These are phyloP conservation scores for Kwoniella botswanensis DNA, from an alignment of 768 basidiomycete species.

Conservation along the genomic window DNA sequence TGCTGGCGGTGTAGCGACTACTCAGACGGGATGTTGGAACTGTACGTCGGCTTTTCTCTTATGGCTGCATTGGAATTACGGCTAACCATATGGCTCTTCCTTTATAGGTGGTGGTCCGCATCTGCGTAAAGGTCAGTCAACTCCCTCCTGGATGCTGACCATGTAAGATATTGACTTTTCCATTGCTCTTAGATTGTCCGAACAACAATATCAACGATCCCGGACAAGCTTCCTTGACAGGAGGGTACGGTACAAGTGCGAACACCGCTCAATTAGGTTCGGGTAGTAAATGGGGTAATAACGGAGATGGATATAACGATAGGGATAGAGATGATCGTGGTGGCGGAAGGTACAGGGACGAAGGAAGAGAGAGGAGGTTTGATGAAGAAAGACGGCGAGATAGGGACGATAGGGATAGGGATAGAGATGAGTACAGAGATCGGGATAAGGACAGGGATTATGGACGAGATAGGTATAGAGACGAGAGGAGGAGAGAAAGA, in stretches of 20 bases:
- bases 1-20: conserved; percentile 41
- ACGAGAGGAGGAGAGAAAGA: not conserved
- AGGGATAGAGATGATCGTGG: conserved; percentile 16
- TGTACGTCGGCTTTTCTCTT: conserved; percentile 60
- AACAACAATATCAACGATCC: conserved; percentile 52
- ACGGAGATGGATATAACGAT: conserved; percentile 11
- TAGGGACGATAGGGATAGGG: conserved; percentile 1
- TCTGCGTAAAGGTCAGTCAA: conserved; percentile 75
- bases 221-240: not conserved
- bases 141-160: no score
- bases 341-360: conserved; percentile 14
- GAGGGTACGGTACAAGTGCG: conserved; percentile 33
- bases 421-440: not conserved
- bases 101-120: conserved; percentile 75
- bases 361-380: conserved; percentile 4
- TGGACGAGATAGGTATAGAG: conserved; percentile 5
- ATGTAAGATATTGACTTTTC: no score
- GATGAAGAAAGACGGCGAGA: conserved; percentile 22
- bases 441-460: conserved; percentile 25
- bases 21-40: conserved; percentile 74
- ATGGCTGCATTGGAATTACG: not conserved
- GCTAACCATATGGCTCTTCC: not conserved
- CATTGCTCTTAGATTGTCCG: conserved; percentile 40
- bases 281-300: conserved; percentile 23
- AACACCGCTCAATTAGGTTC: conserved; percentile 36